Conservation (phyloP, 768 basidiomycete species). For the Russula olivacea region DNA sequence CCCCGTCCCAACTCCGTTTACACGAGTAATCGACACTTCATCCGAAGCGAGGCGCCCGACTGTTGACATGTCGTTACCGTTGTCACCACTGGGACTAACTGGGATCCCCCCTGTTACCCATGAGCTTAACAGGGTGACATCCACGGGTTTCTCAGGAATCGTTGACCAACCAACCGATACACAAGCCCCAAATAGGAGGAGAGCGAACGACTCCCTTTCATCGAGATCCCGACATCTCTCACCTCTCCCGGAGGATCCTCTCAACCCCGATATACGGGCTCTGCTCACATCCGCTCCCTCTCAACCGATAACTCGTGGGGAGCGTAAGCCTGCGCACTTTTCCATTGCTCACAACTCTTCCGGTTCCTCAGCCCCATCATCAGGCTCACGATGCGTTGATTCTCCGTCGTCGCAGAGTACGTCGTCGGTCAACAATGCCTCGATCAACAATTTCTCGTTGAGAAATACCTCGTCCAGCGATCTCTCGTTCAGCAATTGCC, state of each 20-base stretch:
- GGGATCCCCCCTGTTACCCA: neutral
- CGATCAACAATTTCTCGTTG: too few relatives aligned
- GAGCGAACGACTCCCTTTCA: neutral
- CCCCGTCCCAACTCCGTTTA: neutral
- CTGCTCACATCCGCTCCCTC: neutral
- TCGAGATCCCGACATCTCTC: neutral
- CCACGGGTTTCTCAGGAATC: too few relatives aligned
- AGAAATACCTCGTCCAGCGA: too few relatives aligned
- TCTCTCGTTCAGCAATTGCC: too few relatives aligned
- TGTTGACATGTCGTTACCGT: neutral
- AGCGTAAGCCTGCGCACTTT: neutral
- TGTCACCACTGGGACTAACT: neutral
- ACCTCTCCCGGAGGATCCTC: constrained; percentile 5
- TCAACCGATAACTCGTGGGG: neutral
- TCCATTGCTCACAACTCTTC: too few relatives aligned
- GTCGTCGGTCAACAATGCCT: neutral
- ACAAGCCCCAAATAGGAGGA: neutral
- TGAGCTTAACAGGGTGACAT: neutral
- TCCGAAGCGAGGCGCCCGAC: neutral
- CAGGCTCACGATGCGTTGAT: neutral
- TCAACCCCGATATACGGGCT: neutral
- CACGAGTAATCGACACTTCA: neutral
- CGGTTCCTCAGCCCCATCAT: neutral
- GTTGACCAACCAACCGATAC: neutral
- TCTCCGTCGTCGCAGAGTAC: constrained; percentile 1